Evolutionary conservation across 2,329 filamentous ascomycete genomes (phyloP).

Genomic region (Mariannaea sp.): DNA sequence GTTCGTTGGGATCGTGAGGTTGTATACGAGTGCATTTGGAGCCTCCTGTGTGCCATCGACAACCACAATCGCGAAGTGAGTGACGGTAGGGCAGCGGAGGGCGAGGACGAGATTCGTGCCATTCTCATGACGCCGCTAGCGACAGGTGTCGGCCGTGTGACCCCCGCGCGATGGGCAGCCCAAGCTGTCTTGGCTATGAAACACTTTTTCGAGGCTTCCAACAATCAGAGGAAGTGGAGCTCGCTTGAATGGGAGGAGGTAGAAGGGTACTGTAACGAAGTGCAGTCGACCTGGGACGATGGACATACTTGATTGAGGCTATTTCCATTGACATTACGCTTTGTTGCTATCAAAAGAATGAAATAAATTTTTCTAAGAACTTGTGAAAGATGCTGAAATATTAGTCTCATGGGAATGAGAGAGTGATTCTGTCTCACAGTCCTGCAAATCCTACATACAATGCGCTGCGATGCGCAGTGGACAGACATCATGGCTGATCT

Average conservation of each 20-base stretch:
- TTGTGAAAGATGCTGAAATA: too few relatives aligned
- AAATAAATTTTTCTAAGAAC: too few relatives aligned
- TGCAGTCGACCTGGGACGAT: constrained; percentile 6
- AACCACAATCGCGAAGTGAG: constrained; percentile 47
- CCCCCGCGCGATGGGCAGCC: constrained; percentile 51
- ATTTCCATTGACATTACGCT: too few relatives aligned
- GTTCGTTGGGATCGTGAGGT: constrained; percentile 56
- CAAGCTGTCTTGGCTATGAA: constrained; percentile 56
- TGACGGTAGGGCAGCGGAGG: constrained; percentile 1
- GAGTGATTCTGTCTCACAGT: too few relatives aligned
- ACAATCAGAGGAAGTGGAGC: constrained; percentile 42
- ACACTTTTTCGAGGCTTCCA: constrained; percentile 53
- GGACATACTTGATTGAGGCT: background rate
- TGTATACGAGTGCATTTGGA: constrained; percentile 60
- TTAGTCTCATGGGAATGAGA: too few relatives aligned
- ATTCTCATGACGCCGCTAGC: constrained; percentile 57
- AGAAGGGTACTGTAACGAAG: background rate
- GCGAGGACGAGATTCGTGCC: constrained; percentile 42
- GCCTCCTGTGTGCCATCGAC: constrained; percentile 53
- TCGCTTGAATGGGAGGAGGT: constrained; percentile 43
- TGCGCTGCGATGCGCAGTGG: too few relatives aligned
- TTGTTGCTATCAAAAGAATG: too few relatives aligned
- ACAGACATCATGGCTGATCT: too few relatives aligned
- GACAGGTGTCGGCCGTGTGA: constrained; percentile 52
- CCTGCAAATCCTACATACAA: too few relatives aligned